Conservation (phyloP, 1,284 basidiomycete species). For the Moesziomyces parantarcticus region DNA sequence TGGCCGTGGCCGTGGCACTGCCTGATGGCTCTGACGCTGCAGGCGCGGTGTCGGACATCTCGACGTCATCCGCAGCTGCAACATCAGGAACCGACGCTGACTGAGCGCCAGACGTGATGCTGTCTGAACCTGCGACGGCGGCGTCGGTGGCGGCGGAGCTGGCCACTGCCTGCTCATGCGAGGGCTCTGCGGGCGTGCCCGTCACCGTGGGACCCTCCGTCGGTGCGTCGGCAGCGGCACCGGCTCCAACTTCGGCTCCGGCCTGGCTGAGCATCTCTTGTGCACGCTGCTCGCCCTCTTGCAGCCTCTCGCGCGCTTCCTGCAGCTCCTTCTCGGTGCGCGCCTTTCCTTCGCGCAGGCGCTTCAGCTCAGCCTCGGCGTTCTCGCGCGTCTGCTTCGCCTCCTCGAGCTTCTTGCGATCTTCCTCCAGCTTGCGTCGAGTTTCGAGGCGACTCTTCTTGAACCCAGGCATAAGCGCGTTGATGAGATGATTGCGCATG, state of each 20-base stretch:
- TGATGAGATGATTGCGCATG: conserved; percentile 78
- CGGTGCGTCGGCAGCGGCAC: conserved; percentile 61
- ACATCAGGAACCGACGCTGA: conserved; percentile 13
- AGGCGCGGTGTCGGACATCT: conserved; percentile 54
- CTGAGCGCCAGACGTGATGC: conserved; percentile 32
- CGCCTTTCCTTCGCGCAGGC: conserved; percentile 37
- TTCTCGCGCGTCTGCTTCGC: conserved; percentile 68
- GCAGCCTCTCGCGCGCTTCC: conserved; percentile 53
- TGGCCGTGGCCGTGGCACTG: conserved; percentile 1
- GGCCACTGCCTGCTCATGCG: neutral
- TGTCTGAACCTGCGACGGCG: neutral
- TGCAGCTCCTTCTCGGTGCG: conserved; percentile 58
- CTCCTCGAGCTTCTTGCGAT: conserved; percentile 63
- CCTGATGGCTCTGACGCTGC: conserved; percentile 2
- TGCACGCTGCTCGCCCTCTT: conserved; percentile 61
- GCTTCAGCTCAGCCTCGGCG: conserved; percentile 47
- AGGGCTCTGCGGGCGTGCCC: conserved; percentile 40
- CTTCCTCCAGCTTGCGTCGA: conserved; percentile 68
- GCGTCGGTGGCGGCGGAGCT: neutral
- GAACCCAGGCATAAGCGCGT: conserved; percentile 80
- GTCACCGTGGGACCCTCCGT: conserved; percentile 55
- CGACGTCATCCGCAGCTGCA: conserved; percentile 48
- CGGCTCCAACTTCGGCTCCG: conserved; percentile 3
- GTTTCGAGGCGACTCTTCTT: conserved; percentile 28
- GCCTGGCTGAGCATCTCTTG: conserved; percentile 56